Base-by-base conservation (phyloP, 805 yeast genomes). In the Candida oleophila region DNA sequence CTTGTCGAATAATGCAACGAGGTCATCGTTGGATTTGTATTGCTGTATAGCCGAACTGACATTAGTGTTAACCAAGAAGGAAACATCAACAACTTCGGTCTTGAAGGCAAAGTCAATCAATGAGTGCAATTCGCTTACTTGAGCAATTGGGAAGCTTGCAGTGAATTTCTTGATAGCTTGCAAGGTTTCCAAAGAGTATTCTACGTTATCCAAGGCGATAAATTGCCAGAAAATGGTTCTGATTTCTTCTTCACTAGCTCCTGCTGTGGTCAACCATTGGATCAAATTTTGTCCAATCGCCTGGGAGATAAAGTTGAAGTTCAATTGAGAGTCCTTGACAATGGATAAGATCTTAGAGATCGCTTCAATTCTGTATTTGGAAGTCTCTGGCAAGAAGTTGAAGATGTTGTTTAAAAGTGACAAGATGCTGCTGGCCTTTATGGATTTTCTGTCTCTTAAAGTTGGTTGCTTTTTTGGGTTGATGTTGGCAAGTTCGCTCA, bases 371-470 rank as follows among this genome's bases (percentile, higher is more conserved):
- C 76, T 64, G 45, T 57, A 51, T 32, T 54, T 45, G 19, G 72
- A 65, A 7, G 64, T 47, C 44, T 56, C 62, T 37, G 74, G 71
- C 45, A 72, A 55, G 45, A 71, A 66, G 61, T 72, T 73, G 67
- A 72, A 73, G 38, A 69, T 59, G 22, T 67, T 68, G 56, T 65
- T 71, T 46, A 71, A 62, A 44, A 66, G 61, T 18, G 76, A 70
- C 57, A 73, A 62, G 33, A 72, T 59, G 38, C 73, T 69, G 44
- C 74, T 62, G 21, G 74, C 56, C 51, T 68, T 71, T 49, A 73
- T 68, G 33, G 73, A 60, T 54, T 64, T 70, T 61, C 76, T 68
- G 60, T 73, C 77, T 62, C 75, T 69, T 53, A 71, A 63, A 11
- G 72, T 60, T 15, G 71, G 72, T 48, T 64, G 66, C 46, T 62